Evolutionary conservation across 495 filamentous ascomycete species (phyloP), one percentile per base, ranked within the genome.

Genomic region (Penicillium antarcticum): DNA sequence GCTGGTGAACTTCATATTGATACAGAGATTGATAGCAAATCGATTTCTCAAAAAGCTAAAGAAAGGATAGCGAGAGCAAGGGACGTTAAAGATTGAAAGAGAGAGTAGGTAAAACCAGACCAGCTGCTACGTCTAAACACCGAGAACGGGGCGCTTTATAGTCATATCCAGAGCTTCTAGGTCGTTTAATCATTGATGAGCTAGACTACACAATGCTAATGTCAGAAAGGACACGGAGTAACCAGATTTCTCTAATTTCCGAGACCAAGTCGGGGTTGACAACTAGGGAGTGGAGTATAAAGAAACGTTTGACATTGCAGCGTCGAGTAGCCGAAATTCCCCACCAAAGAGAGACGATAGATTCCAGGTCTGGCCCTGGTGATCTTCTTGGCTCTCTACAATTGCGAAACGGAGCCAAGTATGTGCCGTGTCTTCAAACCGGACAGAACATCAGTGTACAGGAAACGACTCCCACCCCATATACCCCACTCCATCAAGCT

Each of bases 1-100:
- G 18, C 47, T 39, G 18, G 50, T 51, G 18, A 71, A 42, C 53
- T 56, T 71, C 66, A 71, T 70, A n/a, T 48, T 52, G 42, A 33
- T 18, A 13, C 16, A 44, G 33, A 24, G 9, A 29, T 29, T 9
- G 8, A 9, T 29, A 7, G 2, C 26, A 29, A 10, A 29, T 9
- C 26, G 8, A 29, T 29, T 29, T 8, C 21, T 5, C 6, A 23
- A 29, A 5, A 29, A 23, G 21, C 3, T 8, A 29, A 29, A 1
- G 24, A 29, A 29, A 29, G 26, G 9, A 29, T 29, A 29, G 26
- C 8, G 26, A 29, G 26, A 2, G 26, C 6, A 9, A 29, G 26
- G 9, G 26, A 29, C 2, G 26, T 29, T 7, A 29, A 29, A 9
- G 7, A 8, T 1, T 10, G 26, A 29, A 29, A 7, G 26, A 10